Evolutionary conservation across 148 eudicot genomes (phyloP).

Genomic region (Rhododendron kiyosumense): DNA sequence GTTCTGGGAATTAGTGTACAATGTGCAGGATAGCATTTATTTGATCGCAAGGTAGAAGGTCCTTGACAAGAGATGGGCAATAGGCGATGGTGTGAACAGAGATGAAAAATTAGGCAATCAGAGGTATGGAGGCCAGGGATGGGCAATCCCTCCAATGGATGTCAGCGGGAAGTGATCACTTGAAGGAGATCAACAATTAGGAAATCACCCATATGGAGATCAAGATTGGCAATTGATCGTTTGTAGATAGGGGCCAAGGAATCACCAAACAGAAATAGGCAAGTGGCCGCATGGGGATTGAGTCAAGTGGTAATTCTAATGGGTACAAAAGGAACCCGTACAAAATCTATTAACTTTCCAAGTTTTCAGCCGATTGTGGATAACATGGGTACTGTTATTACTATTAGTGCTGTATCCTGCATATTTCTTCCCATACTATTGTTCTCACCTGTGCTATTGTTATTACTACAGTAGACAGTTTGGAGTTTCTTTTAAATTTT

Average conservation of each 20-base stretch:
- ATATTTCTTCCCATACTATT: no score
- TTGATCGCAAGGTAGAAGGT: not conserved
- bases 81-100: not conserved
- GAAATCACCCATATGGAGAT: not conserved
- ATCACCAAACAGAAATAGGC: not conserved
- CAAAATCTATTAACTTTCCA: not conserved
- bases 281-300: not conserved
- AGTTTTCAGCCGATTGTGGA: no score
- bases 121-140: not conserved
- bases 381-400: no score
- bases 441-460: not conserved
- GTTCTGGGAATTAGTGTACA: not conserved
- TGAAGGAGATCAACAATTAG: not conserved
- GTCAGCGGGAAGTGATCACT: not conserved
- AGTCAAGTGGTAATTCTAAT: not conserved
- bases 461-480: not conserved
- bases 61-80: not conserved
- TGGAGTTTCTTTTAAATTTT: not conserved
- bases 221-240: not conserved
- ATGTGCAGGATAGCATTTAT: not conserved
- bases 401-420: not conserved
- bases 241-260: not conserved
- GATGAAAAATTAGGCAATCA: not conserved
- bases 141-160: not conserved
- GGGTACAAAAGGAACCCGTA: not conserved